Evolutionary conservation across 1,284 basidiomycete genomes (phyloP).

Genomic region (Trichosporon coremiiforme): DNA sequence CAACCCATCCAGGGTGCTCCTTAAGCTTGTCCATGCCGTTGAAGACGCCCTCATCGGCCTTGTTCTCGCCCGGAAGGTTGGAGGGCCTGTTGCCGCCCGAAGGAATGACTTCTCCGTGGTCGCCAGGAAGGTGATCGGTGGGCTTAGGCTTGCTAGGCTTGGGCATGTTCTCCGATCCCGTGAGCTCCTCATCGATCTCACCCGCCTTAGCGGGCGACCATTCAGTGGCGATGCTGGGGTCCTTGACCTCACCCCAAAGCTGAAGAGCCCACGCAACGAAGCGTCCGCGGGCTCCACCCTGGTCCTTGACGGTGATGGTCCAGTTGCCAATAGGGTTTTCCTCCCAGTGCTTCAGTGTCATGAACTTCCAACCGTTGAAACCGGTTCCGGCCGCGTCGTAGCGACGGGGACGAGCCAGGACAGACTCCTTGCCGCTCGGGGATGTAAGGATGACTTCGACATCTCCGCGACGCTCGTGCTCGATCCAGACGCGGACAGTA

Average conservation of each 20-base stretch:
- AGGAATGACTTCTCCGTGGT: constrained; percentile 64
- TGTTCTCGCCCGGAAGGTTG: constrained; percentile 42
- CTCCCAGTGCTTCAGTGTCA: constrained; percentile 98
- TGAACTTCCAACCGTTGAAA: constrained; percentile 93
- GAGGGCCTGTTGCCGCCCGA: constrained; percentile 24
- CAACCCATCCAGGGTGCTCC: constrained; percentile 79
- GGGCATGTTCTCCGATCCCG: constrained; percentile 56
- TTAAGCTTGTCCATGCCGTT: constrained; percentile 75
- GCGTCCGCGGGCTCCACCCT: constrained; percentile 68
- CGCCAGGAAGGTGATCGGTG: constrained; percentile 79
- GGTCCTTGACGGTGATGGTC: constrained; percentile 84
- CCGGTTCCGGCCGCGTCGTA: constrained; percentile 72
- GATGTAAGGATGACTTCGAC: constrained; percentile 87
- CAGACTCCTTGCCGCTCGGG: constrained; percentile 81
- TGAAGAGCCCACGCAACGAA: constrained; percentile 92
- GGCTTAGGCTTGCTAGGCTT: constrained; percentile 71
- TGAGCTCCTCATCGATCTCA: constrained; percentile 55
- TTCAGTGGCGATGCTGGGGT: constrained; percentile 67
- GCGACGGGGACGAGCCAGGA: constrained; percentile 73
- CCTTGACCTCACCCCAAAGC: constrained; percentile 88
- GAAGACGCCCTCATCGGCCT: constrained; percentile 79
- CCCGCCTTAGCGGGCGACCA: constrained; percentile 60
- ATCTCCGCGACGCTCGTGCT: constrained; percentile 82
- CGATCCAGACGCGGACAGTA: constrained; percentile 89
- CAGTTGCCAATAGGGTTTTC: constrained; percentile 92